Evolutionary conservation across 306 rosid genomes (phyloP).

Genomic region (Cicer cuneatum): DNA sequence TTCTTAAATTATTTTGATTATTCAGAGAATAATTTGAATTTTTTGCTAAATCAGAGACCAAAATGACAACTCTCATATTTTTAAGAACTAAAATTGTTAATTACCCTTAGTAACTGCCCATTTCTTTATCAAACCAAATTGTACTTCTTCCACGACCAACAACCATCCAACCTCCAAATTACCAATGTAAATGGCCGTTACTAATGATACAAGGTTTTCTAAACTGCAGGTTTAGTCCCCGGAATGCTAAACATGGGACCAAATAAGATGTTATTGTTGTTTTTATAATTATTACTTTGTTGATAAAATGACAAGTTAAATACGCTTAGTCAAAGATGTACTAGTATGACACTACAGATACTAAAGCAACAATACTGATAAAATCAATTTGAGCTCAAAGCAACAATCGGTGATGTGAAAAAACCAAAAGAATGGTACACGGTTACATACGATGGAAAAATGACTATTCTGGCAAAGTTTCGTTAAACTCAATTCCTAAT

Average conservation of each 20-base stretch:
- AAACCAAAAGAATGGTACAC: slow-evolving; percentile 3
- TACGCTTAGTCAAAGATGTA: background rate
- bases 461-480: slow-evolving; percentile 26
- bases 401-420: slow-evolving; percentile 3
- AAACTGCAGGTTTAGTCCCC: background rate
- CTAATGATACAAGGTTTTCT: background rate
- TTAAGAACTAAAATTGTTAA: no score
- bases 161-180: background rate
- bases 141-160: background rate
- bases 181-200: background rate
- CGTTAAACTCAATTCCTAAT: slow-evolving; percentile 7
- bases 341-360: background rate
- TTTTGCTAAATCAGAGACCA: no score
- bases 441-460: background rate
- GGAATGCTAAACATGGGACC: background rate
- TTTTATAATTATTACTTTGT: background rate
- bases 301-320: background rate
- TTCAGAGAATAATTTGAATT: no score
- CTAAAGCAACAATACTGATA: background rate
- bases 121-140: background rate
- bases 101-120: background rate
- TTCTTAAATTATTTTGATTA: no score
- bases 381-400: slow-evolving; percentile 8
- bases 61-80: no score
- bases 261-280: background rate